phyloP scores from a whole-genome alignment of 2,329 filamentous ascomycete genomes.

The Aspergillus clavatus region DNA sequence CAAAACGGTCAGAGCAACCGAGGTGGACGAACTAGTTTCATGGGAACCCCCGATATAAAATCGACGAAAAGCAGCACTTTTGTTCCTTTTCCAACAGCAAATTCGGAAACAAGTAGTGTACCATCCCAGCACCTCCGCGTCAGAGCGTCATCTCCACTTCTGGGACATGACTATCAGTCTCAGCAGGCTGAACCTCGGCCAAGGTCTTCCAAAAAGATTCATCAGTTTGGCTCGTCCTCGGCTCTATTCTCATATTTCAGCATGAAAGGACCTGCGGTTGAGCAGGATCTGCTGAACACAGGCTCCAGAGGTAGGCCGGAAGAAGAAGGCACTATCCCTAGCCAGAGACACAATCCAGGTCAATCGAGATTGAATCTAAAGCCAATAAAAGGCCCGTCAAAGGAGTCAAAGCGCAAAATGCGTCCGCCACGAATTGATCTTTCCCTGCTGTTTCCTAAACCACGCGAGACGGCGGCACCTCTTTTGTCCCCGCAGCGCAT shows the following conservation, averaged over 20 bases:
- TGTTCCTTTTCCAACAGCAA: slow-evolving; percentile 23
- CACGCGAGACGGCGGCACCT: slow-evolving; percentile 27
- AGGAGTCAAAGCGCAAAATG: slow-evolving; percentile 36
- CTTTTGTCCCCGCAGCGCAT: slow-evolving; percentile 41
- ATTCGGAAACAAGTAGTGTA: slow-evolving; percentile 13
- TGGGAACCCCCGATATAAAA: slow-evolving; percentile 39
- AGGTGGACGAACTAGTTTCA: slow-evolving; percentile 34
- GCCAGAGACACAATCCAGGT: slow-evolving; percentile 13
- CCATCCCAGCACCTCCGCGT: slow-evolving; percentile 32
- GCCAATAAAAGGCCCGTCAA: slow-evolving; percentile 21
- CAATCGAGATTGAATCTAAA: slow-evolving; percentile 21
- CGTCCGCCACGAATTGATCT: slow-evolving; percentile 40
- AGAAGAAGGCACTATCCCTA: slow-evolving; percentile 4
- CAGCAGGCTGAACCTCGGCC: slow-evolving; percentile 26
- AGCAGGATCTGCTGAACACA: slow-evolving; percentile 17
- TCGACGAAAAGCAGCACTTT: slow-evolving; percentile 21
- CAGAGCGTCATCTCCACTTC: slow-evolving; percentile 44
- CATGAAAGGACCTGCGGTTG: slow-evolving; percentile 37
- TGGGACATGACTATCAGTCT: slow-evolving; percentile 37
- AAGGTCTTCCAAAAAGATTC: slow-evolving; percentile 32
- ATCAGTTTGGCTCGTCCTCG: slow-evolving; percentile 41
- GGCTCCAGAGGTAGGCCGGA: slow-evolving; percentile 18
- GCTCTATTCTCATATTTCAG: slow-evolving; percentile 47
- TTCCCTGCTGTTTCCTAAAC: slow-evolving; percentile 41
- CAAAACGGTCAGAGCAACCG: slow-evolving; percentile 20